phyloP scores from a whole-genome alignment of 192 early-diverging fungal genomes.

The Linnemannia schmuckeri region DNA sequence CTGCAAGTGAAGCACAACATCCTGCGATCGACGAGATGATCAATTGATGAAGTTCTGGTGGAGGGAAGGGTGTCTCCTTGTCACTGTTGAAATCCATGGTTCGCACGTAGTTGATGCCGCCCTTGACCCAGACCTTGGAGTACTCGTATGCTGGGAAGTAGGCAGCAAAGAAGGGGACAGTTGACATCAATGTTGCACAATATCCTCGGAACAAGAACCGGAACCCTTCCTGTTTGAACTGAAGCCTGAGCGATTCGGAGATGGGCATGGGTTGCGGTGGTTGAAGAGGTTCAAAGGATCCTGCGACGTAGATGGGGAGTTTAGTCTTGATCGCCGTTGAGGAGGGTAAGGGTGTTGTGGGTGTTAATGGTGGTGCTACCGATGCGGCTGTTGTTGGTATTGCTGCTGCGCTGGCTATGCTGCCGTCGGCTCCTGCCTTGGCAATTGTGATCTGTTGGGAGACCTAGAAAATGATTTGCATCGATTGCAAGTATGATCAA shows the following conservation, averaged over 20 bases:
- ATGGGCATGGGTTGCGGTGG: slow-evolving; percentile 33
- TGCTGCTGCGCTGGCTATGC: slow-evolving; percentile 13
- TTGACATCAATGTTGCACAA: slow-evolving; percentile 48
- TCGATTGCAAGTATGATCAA: neutral
- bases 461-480: slow-evolving; percentile 11
- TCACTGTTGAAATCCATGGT: neutral
- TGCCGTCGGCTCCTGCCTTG: slow-evolving; percentile 49
- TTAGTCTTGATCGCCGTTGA: slow-evolving; percentile 29
- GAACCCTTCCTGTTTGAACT: slow-evolving; percentile 48
- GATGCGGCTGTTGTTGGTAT: slow-evolving; percentile 18
- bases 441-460: slow-evolving; percentile 55
- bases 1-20: slow-evolving; percentile 37
- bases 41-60: slow-evolving; percentile 46
- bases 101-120: slow-evolving; percentile 39
- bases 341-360: neutral
- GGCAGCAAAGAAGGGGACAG: slow-evolving; percentile 57
- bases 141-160: slow-evolving; percentile 58
- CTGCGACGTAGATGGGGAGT: slow-evolving; percentile 32
- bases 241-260: slow-evolving; percentile 41
- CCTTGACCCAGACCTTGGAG: slow-evolving; percentile 37
- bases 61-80: slow-evolving; percentile 19
- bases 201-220: slow-evolving; percentile 59
- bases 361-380: slow-evolving; percentile 24
- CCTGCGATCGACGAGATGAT: slow-evolving; percentile 49
- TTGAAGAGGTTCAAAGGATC: slow-evolving; percentile 35